Conservation (phyloP, 2,329 filamentous ascomycete genomes). For the Diplodia mutila region DNA sequence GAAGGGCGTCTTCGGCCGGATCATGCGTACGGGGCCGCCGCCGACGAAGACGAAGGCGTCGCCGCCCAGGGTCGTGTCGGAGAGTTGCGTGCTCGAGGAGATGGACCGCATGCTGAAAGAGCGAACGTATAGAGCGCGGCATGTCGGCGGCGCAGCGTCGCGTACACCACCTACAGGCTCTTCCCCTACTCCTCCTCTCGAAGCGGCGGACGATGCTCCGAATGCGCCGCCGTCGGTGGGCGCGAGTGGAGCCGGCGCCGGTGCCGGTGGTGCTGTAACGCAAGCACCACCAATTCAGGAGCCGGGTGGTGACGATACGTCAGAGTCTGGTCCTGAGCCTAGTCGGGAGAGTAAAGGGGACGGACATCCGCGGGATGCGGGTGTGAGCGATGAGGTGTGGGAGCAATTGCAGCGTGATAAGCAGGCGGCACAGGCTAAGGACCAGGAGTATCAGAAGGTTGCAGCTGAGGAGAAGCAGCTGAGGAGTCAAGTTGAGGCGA, state of each 20-base stretch:
- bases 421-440: constrained; percentile 7
- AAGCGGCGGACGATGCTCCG: not conserved
- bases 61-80: constrained; percentile 30
- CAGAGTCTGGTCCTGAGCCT: no score
- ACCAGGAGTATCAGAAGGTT: constrained; percentile 18
- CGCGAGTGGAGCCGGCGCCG: no score
- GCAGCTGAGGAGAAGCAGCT: constrained; percentile 5
- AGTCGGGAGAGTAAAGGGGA: no score
- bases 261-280: no score
- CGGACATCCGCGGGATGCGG: not conserved
- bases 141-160: no score
- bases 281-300: no score
- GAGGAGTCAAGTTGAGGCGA: not conserved
- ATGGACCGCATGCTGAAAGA: constrained; percentile 43
- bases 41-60: constrained; percentile 14
- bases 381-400: constrained; percentile 14
- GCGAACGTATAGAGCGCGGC: constrained; percentile 31
- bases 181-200: no score
- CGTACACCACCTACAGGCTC: no score
- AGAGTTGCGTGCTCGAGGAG: constrained; percentile 32
- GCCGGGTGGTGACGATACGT: no score
- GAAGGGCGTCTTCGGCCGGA: constrained; percentile 53
- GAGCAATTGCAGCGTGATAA: constrained; percentile 15
- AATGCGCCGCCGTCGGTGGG: no score
- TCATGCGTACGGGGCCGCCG: constrained; percentile 33